Percentiles rank a stretch among this genome's conserved stretches.
Conservation (phyloP, 2,329 filamentous ascomycete genomes). For the Cladosporium halotolerans region DNA sequence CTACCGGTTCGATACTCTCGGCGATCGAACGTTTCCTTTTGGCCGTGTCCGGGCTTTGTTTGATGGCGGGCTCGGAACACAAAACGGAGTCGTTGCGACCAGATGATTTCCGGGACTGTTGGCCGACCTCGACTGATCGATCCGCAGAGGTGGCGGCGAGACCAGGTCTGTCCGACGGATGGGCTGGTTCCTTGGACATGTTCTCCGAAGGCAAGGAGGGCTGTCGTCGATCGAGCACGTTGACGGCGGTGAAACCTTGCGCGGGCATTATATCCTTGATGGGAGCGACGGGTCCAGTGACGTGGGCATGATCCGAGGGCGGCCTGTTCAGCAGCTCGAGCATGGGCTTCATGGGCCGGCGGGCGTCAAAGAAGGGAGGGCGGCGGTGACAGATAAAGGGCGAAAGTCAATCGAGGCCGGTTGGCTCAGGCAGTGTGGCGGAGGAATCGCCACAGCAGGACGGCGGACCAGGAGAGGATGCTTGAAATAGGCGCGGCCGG, state of each 20-base stretch:
- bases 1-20: neutral
- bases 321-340: slow-evolving; percentile 7
- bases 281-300: neutral
- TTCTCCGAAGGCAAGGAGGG: neutral
- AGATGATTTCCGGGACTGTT: neutral
- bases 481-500: slow-evolving; percentile 2
- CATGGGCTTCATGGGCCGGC: neutral
- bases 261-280: neutral
- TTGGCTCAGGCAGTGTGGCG: too few relatives aligned
- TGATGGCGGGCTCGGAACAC: slow-evolving; percentile 1
- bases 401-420: too few relatives aligned
- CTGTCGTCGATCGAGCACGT: neutral
- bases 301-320: slow-evolving; percentile 1
- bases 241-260: slow-evolving; percentile 8
- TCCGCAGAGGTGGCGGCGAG: neutral
- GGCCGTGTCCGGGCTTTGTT: slow-evolving; percentile 8
- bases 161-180: neutral
- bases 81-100: slow-evolving; percentile 7
- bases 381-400: too few relatives aligned
- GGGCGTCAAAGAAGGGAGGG: too few relatives aligned
- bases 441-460: too few relatives aligned
- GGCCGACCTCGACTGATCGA: neutral
- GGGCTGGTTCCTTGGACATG: neutral
- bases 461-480: too few relatives aligned
- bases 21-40: slow-evolving; percentile 6